Evolutionary conservation across 2,329 filamentous ascomycete species (phyloP).

Genomic region (Colletotrichum sp.): DNA sequence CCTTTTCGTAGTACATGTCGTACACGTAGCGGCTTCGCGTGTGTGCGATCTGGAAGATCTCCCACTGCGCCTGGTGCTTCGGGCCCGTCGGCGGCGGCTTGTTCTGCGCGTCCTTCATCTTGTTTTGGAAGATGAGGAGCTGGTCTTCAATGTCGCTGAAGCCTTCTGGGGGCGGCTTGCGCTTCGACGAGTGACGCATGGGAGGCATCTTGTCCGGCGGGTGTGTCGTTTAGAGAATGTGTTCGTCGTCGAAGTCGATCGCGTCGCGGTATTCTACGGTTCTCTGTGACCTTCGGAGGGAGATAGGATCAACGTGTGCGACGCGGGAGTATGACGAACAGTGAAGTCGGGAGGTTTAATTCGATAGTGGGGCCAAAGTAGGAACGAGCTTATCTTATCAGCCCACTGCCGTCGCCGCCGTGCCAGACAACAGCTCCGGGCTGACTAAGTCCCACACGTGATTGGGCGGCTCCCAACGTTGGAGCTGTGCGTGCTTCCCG

Average conservation of each 20-base stretch:
- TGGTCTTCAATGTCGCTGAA: slow-evolving; percentile 90
- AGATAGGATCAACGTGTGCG: not conserved
- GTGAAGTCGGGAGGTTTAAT: not conserved
- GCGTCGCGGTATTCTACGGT: not conserved
- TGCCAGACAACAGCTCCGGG: not conserved
- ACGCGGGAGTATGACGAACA: not conserved
- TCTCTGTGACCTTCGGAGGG: not conserved
- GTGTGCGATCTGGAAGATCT: slow-evolving; percentile 96
- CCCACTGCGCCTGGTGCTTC: slow-evolving; percentile 93
- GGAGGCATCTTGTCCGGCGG: slow-evolving; percentile 66
- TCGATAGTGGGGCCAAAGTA: not conserved
- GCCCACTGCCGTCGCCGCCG: not conserved
- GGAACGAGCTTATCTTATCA: not conserved
- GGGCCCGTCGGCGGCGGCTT: slow-evolving; percentile 79
- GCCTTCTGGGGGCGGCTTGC: slow-evolving; percentile 83
- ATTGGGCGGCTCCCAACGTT: slow-evolving; percentile 13
- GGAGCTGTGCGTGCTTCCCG: slow-evolving; percentile 5
- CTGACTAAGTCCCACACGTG: slow-evolving; percentile 19
- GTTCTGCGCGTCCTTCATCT: slow-evolving; percentile 96
- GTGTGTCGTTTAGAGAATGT: too few relatives aligned
- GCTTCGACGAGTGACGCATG: slow-evolving; percentile 75
- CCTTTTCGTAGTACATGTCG: slow-evolving; percentile 97
- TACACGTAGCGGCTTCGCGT: slow-evolving; percentile 93
- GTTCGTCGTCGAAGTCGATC: not conserved
- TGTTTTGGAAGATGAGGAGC: slow-evolving; percentile 83